A percentile compares a stretch with the other conserved stretches of the same genome.
phyloP scores from a whole-genome alignment of 2,329 filamentous ascomycete species.

The Nemania abortiva region DNA sequence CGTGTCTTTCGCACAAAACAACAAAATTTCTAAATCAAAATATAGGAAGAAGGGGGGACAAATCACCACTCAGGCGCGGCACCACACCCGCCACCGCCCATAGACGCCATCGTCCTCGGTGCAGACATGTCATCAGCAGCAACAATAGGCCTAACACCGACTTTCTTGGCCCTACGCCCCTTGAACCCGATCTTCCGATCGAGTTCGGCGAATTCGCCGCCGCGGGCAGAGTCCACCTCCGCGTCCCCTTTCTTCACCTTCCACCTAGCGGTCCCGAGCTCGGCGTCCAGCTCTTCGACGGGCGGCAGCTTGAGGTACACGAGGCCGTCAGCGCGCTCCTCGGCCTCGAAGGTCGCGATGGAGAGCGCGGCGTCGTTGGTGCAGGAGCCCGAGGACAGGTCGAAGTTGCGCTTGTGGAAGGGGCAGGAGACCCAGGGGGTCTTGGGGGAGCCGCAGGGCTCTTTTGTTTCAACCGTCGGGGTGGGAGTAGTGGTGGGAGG shows the following conservation, averaged over 20 bases:
- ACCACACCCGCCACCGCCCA: constrained; percentile 55
- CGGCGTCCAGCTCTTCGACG: constrained; percentile 81
- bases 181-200: constrained; percentile 61
- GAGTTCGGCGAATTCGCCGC: constrained; percentile 57
- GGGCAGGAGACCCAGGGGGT: constrained; percentile 87
- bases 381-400: constrained; percentile 78
- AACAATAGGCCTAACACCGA: constrained; percentile 53
- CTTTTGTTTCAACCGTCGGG: constrained; percentile 33
- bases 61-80: constrained; percentile 62
- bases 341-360: constrained; percentile 84
- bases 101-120: background rate
- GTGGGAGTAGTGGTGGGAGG: constrained; percentile 45
- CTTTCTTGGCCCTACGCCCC: constrained; percentile 59
- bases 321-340: constrained; percentile 79
- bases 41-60: background rate
- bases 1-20: background rate
- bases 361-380: constrained; percentile 79
- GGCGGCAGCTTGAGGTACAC: constrained; percentile 85
- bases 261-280: constrained; percentile 83
- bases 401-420: constrained; percentile 90
- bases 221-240: constrained; percentile 28
- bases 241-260: constrained; percentile 79
- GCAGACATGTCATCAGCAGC: constrained; percentile 13
- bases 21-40: background rate
- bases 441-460: constrained; percentile 33